Evolutionary conservation across 768 basidiomycete species (phyloP).

Genomic region (Phylloporus sp.): DNA sequence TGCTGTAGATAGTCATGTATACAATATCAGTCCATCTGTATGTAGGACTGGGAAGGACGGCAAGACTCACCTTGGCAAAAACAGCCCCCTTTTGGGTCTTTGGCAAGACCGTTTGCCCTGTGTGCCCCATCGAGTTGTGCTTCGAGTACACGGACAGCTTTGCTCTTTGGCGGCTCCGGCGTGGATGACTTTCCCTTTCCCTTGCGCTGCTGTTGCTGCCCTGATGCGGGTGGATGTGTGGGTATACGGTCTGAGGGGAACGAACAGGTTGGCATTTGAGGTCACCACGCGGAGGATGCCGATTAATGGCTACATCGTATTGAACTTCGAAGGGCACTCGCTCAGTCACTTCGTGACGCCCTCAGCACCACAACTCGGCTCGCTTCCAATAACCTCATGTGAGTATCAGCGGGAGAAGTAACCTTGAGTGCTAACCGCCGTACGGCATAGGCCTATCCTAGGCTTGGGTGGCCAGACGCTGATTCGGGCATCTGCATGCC

Average conservation of each 20-base stretch:
- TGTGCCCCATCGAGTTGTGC: constrained; percentile 39
- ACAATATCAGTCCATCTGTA: not conserved
- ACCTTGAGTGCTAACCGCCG: too few species aligned
- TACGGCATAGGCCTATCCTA: not conserved
- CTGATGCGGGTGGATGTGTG: constrained; percentile 21
- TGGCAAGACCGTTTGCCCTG: constrained; percentile 32
- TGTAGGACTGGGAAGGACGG: not conserved
- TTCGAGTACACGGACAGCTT: constrained; percentile 46
- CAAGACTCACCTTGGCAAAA: constrained; percentile 57
- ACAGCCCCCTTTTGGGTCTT: constrained; percentile 62
- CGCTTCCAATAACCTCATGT: too few species aligned
- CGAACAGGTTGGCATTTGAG: constrained; percentile 28
- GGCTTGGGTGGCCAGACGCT: not conserved
- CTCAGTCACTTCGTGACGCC: too few species aligned
- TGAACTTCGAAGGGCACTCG: too few species aligned
- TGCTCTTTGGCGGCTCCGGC: constrained; percentile 42
- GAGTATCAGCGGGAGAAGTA: too few species aligned
- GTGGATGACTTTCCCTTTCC: constrained; percentile 38
- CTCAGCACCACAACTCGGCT: too few species aligned
- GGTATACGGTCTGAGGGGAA: constrained; percentile 56
- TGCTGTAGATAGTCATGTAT: constrained; percentile 34
- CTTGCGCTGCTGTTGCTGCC: constrained; percentile 17
- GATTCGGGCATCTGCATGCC: not conserved
- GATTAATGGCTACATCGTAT: too few species aligned
- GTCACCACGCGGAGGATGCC: not conserved